These are phyloP conservation scores for Pouteria campechiana DNA, from an alignment of 179 eudicot genomes.

Conservation along the genomic window DNA sequence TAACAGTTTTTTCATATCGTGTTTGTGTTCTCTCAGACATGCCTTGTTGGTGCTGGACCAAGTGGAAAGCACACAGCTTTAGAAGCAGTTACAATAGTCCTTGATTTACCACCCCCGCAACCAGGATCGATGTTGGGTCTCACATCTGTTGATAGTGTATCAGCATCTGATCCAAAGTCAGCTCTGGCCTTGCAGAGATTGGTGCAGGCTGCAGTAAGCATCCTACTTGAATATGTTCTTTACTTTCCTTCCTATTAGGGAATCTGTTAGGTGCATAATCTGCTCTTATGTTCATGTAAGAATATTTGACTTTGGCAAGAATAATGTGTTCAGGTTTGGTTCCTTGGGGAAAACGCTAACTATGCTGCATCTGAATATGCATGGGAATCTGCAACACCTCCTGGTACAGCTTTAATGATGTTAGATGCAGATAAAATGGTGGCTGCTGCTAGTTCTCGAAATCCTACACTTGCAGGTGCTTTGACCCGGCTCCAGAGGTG, in stretches of 20 bases:
- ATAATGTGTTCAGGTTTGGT: constrained; percentile 62
- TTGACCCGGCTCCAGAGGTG: constrained; percentile 95
- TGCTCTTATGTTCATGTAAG: no score
- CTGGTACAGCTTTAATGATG: constrained; percentile 99
- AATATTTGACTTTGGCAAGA: no score
- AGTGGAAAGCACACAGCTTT: constrained; percentile 96
- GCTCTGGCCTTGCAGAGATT: constrained; percentile 91
- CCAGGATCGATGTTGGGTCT: constrained; percentile 92
- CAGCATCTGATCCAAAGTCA: constrained; percentile 97
- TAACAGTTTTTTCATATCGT: constrained; percentile 1
- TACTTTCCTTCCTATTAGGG: no score
- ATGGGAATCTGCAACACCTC: constrained; percentile 99
- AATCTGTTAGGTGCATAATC: no score
- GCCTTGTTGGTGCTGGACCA: constrained; percentile 98
- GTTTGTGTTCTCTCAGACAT: constrained; percentile 46
- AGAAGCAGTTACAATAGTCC: constrained; percentile 97
- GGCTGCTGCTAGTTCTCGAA: constrained; percentile 99
- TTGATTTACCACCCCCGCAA: constrained; percentile 97
- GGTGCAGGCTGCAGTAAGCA: constrained; percentile 95
- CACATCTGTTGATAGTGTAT: constrained; percentile 82
- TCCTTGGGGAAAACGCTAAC: constrained; percentile 97
- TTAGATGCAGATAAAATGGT: constrained; percentile 99
- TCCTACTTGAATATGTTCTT: no score
- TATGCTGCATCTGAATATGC: constrained; percentile 99
- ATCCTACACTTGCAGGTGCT: constrained; percentile 86